Conservation (phyloP, 1,139 yeast species). For the Suhomyces terraborum region DNA sequence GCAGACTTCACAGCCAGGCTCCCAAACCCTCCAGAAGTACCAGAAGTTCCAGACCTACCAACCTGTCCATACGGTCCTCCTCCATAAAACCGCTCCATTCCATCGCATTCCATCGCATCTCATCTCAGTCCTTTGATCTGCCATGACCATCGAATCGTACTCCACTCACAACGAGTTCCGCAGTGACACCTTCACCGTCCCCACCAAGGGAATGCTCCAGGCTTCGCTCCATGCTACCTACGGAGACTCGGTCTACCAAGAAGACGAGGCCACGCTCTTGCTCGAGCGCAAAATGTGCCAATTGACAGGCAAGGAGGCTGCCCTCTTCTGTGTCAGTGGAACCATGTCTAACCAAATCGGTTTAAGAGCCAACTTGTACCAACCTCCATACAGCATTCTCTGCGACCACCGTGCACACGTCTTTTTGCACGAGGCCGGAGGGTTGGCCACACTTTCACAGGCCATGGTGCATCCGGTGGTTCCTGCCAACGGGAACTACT, state of each 20-base stretch:
- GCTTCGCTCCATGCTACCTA: slow-evolving; percentile 33
- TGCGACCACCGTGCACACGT: slow-evolving; percentile 47
- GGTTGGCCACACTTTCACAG: slow-evolving; percentile 47
- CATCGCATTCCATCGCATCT: background rate
- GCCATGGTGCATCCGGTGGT: slow-evolving; percentile 46
- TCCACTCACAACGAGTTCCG: slow-evolving; percentile 61
- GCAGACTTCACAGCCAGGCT: no score
- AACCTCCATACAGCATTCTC: slow-evolving; percentile 48
- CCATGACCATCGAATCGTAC: slow-evolving; percentile 29
- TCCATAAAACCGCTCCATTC: no score
- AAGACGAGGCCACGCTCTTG: slow-evolving; percentile 37
- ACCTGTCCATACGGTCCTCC: no score
- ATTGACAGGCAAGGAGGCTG: slow-evolving; percentile 45
- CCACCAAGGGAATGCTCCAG: slow-evolving; percentile 72
- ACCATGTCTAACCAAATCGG: slow-evolving; percentile 51
- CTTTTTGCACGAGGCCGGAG: slow-evolving; percentile 47
- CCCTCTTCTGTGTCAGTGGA: slow-evolving; percentile 47
- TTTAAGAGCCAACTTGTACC: slow-evolving; percentile 40
- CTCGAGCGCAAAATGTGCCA: slow-evolving; percentile 40
- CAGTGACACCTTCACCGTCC: slow-evolving; percentile 93
- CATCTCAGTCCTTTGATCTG: background rate
- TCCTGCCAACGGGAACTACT: slow-evolving; percentile 40
- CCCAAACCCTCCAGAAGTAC: no score
- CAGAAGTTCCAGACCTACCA: no score
- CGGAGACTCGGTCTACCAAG: slow-evolving; percentile 50